Percentiles rank a stretch among this genome's conserved stretches.
Evolutionary conservation across 176 grass and related monocot genomes (phyloP).

Genomic region (Metroxylon sagu): DNA sequence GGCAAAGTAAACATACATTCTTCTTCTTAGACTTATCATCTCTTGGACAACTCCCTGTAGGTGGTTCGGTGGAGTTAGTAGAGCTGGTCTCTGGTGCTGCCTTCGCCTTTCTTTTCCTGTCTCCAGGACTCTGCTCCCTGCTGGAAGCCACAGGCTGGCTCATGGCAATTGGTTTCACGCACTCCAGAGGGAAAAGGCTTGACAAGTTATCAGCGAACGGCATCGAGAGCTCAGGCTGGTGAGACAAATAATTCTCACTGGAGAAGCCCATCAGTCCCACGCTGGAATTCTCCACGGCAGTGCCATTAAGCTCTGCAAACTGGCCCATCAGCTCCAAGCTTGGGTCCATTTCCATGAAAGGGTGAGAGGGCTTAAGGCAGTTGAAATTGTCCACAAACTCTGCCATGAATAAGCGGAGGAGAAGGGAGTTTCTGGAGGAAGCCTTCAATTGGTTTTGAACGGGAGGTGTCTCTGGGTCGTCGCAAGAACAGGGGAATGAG

Average conservation of each 20-base stretch:
- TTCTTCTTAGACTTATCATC: not conserved
- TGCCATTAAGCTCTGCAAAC: conserved; percentile 5
- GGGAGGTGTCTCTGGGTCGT: not conserved
- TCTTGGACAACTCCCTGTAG: not conserved
- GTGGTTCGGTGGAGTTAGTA: not conserved
- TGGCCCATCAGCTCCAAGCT: conserved; percentile 8
- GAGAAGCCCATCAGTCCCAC: not conserved
- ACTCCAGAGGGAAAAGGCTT: not conserved
- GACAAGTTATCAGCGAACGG: not conserved
- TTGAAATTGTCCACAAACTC: not conserved
- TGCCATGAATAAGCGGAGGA: not conserved
- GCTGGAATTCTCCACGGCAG: not conserved
- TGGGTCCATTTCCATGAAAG: conserved; percentile 10
- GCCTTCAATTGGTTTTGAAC: not conserved
- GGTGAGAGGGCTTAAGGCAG: not conserved
- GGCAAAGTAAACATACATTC: not conserved
- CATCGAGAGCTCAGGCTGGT: not conserved
- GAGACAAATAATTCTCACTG: conserved; percentile 6
- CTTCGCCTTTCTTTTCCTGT: not conserved
- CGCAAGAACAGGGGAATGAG: not conserved
- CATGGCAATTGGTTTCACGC: not conserved
- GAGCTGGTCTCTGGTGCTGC: not conserved
- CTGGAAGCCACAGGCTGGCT: not conserved
- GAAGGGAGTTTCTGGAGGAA: not conserved
- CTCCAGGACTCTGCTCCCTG: not conserved